Base-by-base conservation (phyloP, 2,329 filamentous ascomycete genomes). In the Cytospora mali region DNA sequence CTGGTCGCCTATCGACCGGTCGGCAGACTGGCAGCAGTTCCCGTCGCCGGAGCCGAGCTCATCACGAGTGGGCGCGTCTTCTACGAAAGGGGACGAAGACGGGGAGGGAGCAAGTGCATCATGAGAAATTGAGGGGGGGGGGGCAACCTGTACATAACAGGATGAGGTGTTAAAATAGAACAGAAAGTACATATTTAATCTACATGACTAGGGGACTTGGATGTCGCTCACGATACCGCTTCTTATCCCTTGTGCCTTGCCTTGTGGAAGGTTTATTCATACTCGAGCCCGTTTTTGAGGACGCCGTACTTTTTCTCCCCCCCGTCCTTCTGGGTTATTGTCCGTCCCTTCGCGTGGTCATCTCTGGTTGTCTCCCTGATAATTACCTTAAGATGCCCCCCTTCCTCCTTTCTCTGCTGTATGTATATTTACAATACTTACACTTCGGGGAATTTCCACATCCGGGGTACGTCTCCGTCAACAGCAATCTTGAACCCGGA, bases 1-100 rank as follows among this genome's bases (percentile, higher is more conserved):
- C 31, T 93, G 90, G 90, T 91, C 89, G 54, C 90, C 90, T 1
- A 83, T 87, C 60, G 87, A 88, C 64, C 77, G 84, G 10, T 76
- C 74, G 55, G 71, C 50, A 48, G 76, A 75, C 56, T 70, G 73
- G 29, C 70, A 69, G 21, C 71, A 73, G 58, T 71, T 73, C 58
- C 73, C 71, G 48, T 72, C 72, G 16, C 69, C 28, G 39, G 63
- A 65, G 46, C 61, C 61, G 39, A 33, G 55, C n/a, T 53, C 56
- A n/a, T 61, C 64, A 21, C 64, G 61, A 2, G 25, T 65, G 7
- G 53, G 55, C 16, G 61, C 28, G 29, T 50, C 63, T 42, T 52
- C 60, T 23, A 28, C 61, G 28, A 46, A 35, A 4, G 35, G 48
- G 18, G 53, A 60, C 25, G 53, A 65, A 11, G 62, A 63, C 29